Evolutionary conservation across 2,329 filamentous ascomycete genomes (phyloP), one percentile per base, ranked within the genome.

Genomic region (Dothistroma pini): DNA sequence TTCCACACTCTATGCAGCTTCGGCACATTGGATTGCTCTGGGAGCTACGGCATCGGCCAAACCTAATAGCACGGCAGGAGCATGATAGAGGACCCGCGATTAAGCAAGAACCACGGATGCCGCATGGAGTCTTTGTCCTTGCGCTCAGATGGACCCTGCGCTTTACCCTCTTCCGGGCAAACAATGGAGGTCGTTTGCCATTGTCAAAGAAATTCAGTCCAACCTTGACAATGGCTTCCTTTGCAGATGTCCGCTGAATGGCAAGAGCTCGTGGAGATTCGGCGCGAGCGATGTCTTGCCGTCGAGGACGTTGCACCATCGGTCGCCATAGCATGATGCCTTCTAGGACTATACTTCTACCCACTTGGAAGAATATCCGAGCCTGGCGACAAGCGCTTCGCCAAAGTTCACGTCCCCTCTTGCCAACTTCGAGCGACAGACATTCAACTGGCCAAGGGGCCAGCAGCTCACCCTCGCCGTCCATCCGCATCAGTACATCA

Each of bases 1-100:
- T 69, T 66, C 63, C 65, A 66, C 64, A 21, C 48, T 71, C 25
- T 69, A 70, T 63, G 63, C 67, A 35, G 70, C 70, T 25, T 64
- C 64, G 22, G 70, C 69, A 9, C 68, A 67, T 49, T 72, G 69
- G 68, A 69, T 72, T 22, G 55, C 55, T 16, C 32, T 57, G 34
- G 55, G 44, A 50, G 31, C 31, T 48, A 50, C 55, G 16, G 16
- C 8, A 25, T 2, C 29, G 16, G 2, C 25, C 9, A 35, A 19
- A 12, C 51, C 29, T 32, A 16, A 19, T 35, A 53, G 22, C 22
- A 53, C 29, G 34, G 19, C 29, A 9, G 8, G 11, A 25, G 19
- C 29, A 51, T 51, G 41, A 51, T 51, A 9, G 10, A 5, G 48
- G 21, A 1, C 12, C 21, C 14, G 48, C n/a, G 41, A 9, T 38